phyloP scores from a whole-genome alignment of 2,329 filamentous ascomycete genomes.

The Drechslerella dactyloides region DNA sequence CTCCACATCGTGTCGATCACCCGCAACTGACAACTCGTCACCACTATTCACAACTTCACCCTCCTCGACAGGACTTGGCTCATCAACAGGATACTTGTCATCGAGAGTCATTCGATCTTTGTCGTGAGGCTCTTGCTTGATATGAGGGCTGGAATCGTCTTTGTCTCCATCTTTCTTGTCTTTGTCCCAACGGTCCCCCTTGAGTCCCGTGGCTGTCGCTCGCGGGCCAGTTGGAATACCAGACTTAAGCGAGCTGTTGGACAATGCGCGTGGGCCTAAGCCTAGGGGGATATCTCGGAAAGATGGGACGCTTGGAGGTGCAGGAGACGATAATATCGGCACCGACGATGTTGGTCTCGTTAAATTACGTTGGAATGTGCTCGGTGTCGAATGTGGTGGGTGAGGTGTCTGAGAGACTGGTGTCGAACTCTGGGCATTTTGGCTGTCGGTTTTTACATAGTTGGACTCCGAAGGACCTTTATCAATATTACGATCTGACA shows the following conservation, averaged over 20 bases:
- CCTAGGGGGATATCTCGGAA: slow-evolving; percentile 45
- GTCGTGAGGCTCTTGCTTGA: slow-evolving; percentile 40
- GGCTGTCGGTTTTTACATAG: slow-evolving; percentile 30
- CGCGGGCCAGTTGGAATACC: slow-evolving; percentile 47
- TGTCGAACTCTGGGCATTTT: slow-evolving; percentile 26
- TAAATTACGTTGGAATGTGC: slow-evolving; percentile 47
- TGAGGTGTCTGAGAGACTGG: slow-evolving; percentile 34
- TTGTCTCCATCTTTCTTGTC: slow-evolving; percentile 46
- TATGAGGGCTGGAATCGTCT: slow-evolving; percentile 29
- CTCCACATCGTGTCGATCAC: slow-evolving; percentile 32
- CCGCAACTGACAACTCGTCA: slow-evolving; percentile 31
- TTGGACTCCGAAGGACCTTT: slow-evolving; percentile 26
- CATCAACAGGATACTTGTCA: slow-evolving; percentile 34
- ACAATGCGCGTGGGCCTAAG: slow-evolving; percentile 32
- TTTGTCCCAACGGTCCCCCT: slow-evolving; percentile 34
- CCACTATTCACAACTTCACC: slow-evolving; percentile 45
- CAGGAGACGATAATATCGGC: slow-evolving; percentile 38
- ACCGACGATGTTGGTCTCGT: slow-evolving; percentile 39
- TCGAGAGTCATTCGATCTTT: slow-evolving; percentile 34
- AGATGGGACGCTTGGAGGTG: slow-evolving; percentile 42
- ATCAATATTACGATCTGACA: slow-evolving; percentile 44
- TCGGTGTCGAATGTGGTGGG: slow-evolving; percentile 37
- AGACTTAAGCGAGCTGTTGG: slow-evolving; percentile 35
- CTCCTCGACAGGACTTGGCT: slow-evolving; percentile 46
- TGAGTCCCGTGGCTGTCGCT: slow-evolving; percentile 30